Evolutionary conservation across 2,329 filamentous ascomycete species (phyloP).

Genomic region (Talaromyces marneffei): DNA sequence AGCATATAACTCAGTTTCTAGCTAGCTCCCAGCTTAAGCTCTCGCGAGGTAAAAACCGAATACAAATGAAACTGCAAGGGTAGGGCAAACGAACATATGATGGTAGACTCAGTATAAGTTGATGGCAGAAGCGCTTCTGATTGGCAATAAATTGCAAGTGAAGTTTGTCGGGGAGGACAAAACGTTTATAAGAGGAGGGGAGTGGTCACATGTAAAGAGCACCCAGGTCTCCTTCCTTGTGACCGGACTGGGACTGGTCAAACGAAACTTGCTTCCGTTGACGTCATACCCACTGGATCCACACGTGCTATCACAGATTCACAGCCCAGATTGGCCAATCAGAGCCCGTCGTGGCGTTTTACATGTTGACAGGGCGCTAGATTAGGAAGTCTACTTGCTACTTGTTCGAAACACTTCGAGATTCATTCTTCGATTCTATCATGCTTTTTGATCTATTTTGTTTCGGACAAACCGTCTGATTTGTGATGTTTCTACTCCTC

Average conservation of each 20-base stretch:
- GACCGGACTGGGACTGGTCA: background rate
- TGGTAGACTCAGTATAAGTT: background rate
- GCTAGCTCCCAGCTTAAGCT: background rate
- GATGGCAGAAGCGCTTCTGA: background rate
- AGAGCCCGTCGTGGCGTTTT: background rate
- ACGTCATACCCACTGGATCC: conserved; percentile 3
- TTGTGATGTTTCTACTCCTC: conserved; percentile 12
- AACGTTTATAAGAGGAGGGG: background rate
- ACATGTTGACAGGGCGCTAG: background rate
- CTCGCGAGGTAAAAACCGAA: background rate
- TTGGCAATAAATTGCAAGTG: background rate
- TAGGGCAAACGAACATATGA: background rate
- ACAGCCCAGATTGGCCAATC: conserved; percentile 2
- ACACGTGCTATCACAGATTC: background rate
- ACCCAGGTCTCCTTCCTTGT: background rate
- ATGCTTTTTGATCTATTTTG: background rate
- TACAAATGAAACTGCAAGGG: background rate
- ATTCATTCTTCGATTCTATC: background rate
- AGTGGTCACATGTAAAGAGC: conserved; percentile 1
- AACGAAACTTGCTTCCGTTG: background rate
- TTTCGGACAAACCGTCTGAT: background rate
- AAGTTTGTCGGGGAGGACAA: background rate
- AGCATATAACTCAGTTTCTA: background rate
- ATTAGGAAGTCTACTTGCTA: background rate
- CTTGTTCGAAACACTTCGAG: background rate